A percentile compares a stretch with the other conserved stretches of the same genome.
These are phyloP conservation scores for Monosporascus sp. DNA, from an alignment of 2,329 filamentous ascomycete species.

Conservation along the genomic window DNA sequence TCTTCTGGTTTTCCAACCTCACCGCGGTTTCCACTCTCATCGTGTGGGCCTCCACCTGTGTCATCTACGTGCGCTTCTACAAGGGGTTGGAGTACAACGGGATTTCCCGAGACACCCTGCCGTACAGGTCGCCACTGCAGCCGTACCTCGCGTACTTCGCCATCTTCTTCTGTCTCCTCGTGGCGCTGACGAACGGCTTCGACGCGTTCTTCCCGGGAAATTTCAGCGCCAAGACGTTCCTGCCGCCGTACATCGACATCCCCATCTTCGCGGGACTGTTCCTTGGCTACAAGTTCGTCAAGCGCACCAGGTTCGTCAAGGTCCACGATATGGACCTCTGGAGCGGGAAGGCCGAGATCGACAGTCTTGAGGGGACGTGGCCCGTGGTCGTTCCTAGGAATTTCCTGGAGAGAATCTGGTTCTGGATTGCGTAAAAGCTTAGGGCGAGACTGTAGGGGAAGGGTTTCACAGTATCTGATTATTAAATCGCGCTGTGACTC, in stretches of 20 bases:
- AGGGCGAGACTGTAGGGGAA: no score
- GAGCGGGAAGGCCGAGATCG: slow-evolving; percentile 35
- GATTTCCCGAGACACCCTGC: slow-evolving; percentile 56
- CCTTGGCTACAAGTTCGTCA: slow-evolving; percentile 61
- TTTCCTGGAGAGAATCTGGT: slow-evolving; percentile 33
- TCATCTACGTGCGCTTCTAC: slow-evolving; percentile 66
- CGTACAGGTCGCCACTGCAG: slow-evolving; percentile 60
- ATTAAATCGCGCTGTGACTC: no score
- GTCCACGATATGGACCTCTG: slow-evolving; percentile 34
- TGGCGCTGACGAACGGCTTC: slow-evolving; percentile 69
- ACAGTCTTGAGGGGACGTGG: slow-evolving; percentile 32
- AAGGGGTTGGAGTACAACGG: slow-evolving; percentile 60
- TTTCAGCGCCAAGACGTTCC: slow-evolving; percentile 44
- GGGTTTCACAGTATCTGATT: no score
- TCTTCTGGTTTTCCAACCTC: slow-evolving; percentile 42
- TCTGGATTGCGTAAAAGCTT: slow-evolving; percentile 30
- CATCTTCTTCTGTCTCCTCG: slow-evolving; percentile 54
- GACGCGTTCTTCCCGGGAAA: slow-evolving; percentile 60
- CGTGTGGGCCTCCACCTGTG: slow-evolving; percentile 61
- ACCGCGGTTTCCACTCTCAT: slow-evolving; percentile 66
- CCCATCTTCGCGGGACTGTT: slow-evolving; percentile 61
- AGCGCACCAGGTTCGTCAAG: slow-evolving; percentile 47
- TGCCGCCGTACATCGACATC: slow-evolving; percentile 66
- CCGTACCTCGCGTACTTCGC: slow-evolving; percentile 64
- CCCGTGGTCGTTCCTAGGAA: slow-evolving; percentile 29